These are phyloP conservation scores for Coelomomyces lativittatus DNA, from an alignment of 371 early-diverging fungal genomes.

Conservation along the genomic window DNA sequence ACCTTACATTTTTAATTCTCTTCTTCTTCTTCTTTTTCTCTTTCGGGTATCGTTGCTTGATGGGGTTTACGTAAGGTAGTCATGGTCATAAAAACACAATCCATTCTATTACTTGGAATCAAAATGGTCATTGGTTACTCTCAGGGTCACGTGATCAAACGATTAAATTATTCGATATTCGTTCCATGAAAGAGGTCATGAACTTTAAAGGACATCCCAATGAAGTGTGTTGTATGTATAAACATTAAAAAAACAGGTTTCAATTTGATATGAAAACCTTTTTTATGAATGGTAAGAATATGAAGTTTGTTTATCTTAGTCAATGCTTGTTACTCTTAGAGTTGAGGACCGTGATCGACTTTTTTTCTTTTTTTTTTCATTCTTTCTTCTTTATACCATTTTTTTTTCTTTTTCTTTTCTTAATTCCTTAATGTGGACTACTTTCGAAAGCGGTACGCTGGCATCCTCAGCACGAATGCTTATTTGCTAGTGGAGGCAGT, in stretches of 20 bases:
- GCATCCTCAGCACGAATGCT: conserved; percentile 85
- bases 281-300: too few relatives aligned
- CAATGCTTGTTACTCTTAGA: background rate
- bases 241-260: too few relatives aligned
- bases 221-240: conserved; percentile 69
- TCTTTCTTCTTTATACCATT: background rate
- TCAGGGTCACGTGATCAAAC: conserved; percentile 91
- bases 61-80: conserved; percentile 18
- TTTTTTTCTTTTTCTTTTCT: background rate
- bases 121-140: conserved; percentile 91
- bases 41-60: background rate
- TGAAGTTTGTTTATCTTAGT: background rate
- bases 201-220: conserved; percentile 80
- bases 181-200: conserved; percentile 85
- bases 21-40: background rate
- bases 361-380: background rate
- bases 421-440: background rate
- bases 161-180: conserved; percentile 85
- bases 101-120: conserved; percentile 78
- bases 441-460: conserved; percentile 83
- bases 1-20: background rate
- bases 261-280: too few relatives aligned
- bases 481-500: conserved; percentile 85
- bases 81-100: conserved; percentile 97
- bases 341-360: background rate